Conservation (phyloP, 1,139 yeast species). For the Hansenula lynferdii region DNA sequence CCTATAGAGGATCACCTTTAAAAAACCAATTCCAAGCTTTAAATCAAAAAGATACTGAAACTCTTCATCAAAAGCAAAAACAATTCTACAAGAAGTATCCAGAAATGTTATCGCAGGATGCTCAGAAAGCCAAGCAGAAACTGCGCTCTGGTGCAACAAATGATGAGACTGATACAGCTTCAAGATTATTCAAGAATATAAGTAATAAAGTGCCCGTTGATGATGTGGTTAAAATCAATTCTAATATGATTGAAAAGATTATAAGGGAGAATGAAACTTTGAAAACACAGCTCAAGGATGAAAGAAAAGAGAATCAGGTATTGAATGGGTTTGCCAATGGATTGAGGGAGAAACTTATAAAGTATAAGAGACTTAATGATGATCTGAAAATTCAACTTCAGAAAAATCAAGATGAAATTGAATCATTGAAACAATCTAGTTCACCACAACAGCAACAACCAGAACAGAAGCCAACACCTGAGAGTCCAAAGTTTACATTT, state of each 20-base stretch:
- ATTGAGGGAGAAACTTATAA: conserved; percentile 17
- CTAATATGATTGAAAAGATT: conserved; percentile 21
- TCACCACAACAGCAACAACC: background rate
- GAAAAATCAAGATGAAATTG: conserved; percentile 1
- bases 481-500: conserved; percentile 8
- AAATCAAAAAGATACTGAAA: conserved; percentile 3
- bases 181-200: conserved; percentile 18
- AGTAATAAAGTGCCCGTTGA: conserved; percentile 13
- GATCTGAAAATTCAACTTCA: conserved; percentile 8
- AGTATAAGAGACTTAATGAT: conserved; percentile 18
- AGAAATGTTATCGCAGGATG: conserved; percentile 7
- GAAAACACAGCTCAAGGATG: conserved; percentile 7
- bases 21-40: conserved; percentile 2
- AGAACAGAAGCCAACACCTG: background rate
- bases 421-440: conserved; percentile 2
- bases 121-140: conserved; percentile 5
- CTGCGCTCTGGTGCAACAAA: background rate
- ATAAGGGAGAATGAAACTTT: conserved; percentile 18
- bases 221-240: conserved; percentile 18
- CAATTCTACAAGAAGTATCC: conserved; percentile 12
- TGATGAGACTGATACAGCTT: conserved; percentile 12
- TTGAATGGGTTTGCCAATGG: conserved; percentile 16
- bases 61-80: conserved; percentile 10
- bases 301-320: conserved; percentile 11
- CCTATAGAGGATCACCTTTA: conserved; percentile 3